Percentiles rank a stretch among this genome's conserved stretches.
phyloP scores from a whole-genome alignment of 169 alveolate species.

The Cryptosporidium bovis region DNA sequence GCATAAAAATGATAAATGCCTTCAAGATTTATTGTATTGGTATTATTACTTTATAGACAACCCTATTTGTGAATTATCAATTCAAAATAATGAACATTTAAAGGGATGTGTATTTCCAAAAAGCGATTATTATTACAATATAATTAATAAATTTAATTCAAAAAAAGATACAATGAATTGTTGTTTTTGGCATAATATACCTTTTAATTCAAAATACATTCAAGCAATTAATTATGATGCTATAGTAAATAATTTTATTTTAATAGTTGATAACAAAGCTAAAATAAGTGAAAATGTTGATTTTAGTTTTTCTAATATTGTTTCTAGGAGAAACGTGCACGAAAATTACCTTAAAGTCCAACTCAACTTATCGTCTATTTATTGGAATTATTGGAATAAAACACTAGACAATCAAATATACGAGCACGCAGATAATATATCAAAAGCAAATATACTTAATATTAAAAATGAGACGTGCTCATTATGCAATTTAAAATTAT shows the following conservation, averaged over 20 bases:
- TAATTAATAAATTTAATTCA: not conserved
- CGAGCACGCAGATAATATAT: slow-evolving; percentile 4
- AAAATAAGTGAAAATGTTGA: not conserved
- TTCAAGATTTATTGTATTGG: slow-evolving; percentile 29
- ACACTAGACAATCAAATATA: not conserved
- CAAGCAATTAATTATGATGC: not conserved
- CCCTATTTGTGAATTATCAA: not conserved
- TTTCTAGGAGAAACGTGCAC: not conserved
- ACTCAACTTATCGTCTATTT: slow-evolving; percentile 16
- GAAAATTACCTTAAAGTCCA: slow-evolving; percentile 45
- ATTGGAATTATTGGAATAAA: slow-evolving; percentile 7
- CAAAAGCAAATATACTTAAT: slow-evolving; percentile 13
- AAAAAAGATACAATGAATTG: slow-evolving; percentile 1
- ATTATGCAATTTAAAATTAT: slow-evolving; percentile 42
- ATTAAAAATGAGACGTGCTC: slow-evolving; percentile 14
- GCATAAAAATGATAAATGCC: not conserved
- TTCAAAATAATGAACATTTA: not conserved
- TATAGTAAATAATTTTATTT: not conserved
- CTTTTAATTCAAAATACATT: slow-evolving; percentile 12
- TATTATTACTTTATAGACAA: slow-evolving; percentile 16
- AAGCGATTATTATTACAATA: slow-evolving; percentile 1
- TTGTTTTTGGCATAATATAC: slow-evolving; percentile 45
- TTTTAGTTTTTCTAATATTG: not conserved
- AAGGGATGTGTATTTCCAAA: slow-evolving; percentile 8
- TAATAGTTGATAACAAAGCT: not conserved